These are phyloP conservation scores for Russula ochroleuca DNA, from an alignment of 768 basidiomycete genomes.

Conservation along the genomic window DNA sequence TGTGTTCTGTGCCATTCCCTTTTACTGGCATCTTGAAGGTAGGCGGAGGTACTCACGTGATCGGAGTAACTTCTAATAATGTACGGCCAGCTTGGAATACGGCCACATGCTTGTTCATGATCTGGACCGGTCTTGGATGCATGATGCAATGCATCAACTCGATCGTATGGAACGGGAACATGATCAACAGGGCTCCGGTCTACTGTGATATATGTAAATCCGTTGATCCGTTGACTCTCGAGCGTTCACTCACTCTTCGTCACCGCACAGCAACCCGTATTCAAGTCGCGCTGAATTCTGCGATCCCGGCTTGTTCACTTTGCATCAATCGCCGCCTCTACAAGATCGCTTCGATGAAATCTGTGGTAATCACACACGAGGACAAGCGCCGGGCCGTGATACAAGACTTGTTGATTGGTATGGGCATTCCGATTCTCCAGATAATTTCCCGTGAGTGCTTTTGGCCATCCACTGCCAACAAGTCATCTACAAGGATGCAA, in stretches of 20 bases:
- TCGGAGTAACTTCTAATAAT: background rate
- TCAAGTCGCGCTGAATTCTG: conserved; percentile 35
- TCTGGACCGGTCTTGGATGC: conserved; percentile 57
- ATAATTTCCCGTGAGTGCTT: background rate
- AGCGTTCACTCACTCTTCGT: background rate
- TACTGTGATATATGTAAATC: conserved; percentile 57
- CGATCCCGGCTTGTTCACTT: conserved; percentile 39
- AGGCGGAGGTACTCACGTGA: background rate
- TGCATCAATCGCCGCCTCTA: conserved; percentile 50
- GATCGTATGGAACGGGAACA: conserved; percentile 64
- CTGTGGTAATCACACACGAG: conserved; percentile 32
- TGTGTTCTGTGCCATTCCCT: conserved; percentile 46
- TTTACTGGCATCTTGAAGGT: conserved; percentile 55
- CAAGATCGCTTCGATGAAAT: conserved; percentile 38
- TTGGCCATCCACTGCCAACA: background rate
- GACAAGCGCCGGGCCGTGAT: background rate
- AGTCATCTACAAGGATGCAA: background rate
- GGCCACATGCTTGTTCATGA: conserved; percentile 69
- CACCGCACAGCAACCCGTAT: conserved; percentile 39
- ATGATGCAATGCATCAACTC: conserved; percentile 62
- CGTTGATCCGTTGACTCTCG: background rate
- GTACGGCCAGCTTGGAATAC: conserved; percentile 53
- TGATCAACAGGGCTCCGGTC: conserved; percentile 43
- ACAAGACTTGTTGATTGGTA: conserved; percentile 32
- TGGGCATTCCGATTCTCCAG: conserved; percentile 25